Base-by-base conservation (phyloP, 2,329 filamentous ascomycete species). In the Thermomyces lanuginosus region DNA sequence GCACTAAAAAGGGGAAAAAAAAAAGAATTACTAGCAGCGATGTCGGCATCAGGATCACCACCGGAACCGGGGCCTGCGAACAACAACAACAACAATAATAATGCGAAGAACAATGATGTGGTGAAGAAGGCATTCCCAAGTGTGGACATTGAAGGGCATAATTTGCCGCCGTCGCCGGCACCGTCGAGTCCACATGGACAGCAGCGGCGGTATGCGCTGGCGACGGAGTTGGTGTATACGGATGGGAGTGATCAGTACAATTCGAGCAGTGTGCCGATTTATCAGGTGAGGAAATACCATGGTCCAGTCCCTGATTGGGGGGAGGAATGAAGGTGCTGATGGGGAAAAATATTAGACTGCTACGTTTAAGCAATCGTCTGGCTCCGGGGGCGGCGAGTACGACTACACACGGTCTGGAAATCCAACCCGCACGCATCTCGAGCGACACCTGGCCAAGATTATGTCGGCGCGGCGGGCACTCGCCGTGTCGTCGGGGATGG, bases 381-480 rank as follows among this genome's bases (percentile, higher is more conserved):
- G 78, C 36, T 66, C 58, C 23, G 82, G 80, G 33, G 82, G 81
- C 33, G 78, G 72, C 40, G 84, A 95, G 55, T 98, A 95, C 56
- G 89, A 98, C 61, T 98, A 98, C 62, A 95, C 89, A 33, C 80
- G 91, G 35, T 95, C 84, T 18, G 89, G 89, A 30, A 98, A 98
- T 52, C 89, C 89, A 10, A 98, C 89, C 32, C 72, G 89, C 38
- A 92, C 86, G 17, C 89, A 98, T 48, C 71, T 98, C 36, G 89
- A 98, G 61, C 74, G 86, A 32, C 89, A 98, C 55, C 64, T 98
- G 43, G 89, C 91, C 46, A 98, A 98, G 69, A 92, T 98, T 51
- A 98, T 98, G 91, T 84, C 81, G 42, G 89, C 89, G 23, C 73
- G 74, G 44, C 78, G 91, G 30, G 81, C 82, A 6, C 69, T 98